Evolutionary conservation across 2,329 filamentous ascomycete species (phyloP).

Genomic region (Dothideomycetidae sp.): DNA sequence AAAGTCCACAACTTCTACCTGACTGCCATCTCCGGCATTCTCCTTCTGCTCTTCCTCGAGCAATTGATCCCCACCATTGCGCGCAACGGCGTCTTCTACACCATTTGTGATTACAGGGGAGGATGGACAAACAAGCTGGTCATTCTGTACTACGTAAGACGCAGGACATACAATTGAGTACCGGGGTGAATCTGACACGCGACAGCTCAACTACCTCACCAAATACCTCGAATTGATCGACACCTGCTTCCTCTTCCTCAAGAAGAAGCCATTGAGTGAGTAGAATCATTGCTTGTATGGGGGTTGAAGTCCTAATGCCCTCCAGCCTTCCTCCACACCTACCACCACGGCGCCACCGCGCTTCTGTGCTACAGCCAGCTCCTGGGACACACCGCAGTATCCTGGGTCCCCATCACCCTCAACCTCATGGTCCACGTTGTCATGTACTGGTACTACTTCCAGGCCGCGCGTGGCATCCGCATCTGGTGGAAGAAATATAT

Average conservation of each 20-base stretch:
- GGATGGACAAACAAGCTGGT: constrained; percentile 92
- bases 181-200: constrained; percentile 3
- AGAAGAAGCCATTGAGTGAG: constrained; percentile 94
- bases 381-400: constrained; percentile 80
- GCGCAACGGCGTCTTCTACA: constrained; percentile 70
- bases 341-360: constrained; percentile 93
- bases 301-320: constrained; percentile 26
- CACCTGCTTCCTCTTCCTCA: constrained; percentile 92
- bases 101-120: constrained; percentile 68
- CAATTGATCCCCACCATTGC: constrained; percentile 74
- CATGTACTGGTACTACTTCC: constrained; percentile 99
- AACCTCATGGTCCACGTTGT: constrained; percentile 92
- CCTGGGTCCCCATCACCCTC: constrained; percentile 85
- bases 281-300: constrained; percentile 3
- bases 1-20: constrained; percentile 95
- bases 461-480: constrained; percentile 83
- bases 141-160: constrained; percentile 83
- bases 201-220: constrained; percentile 92
- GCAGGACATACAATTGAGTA: background rate
- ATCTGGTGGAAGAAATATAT: constrained; percentile 99
- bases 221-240: constrained; percentile 95
- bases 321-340: constrained; percentile 84
- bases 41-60: constrained; percentile 78
- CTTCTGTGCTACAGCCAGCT: constrained; percentile 97
- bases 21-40: constrained; percentile 65